Conservation (phyloP, 2,329 filamentous ascomycete genomes). For the Pseudonectria foliicola region DNA sequence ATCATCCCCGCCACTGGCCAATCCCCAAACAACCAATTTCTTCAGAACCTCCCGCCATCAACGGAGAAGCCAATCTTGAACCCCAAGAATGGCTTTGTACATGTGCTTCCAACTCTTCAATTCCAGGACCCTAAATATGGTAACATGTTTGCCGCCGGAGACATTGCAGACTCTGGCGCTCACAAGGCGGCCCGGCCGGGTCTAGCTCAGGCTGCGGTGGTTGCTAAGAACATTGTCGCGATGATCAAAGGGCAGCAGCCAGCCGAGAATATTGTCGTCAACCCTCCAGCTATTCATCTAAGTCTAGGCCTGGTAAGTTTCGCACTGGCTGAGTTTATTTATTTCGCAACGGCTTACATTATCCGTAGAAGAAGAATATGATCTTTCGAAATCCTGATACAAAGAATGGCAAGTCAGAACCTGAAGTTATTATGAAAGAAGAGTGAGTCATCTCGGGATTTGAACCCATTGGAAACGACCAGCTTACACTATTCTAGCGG, state of each 20-base stretch:
- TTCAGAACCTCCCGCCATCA: conserved; percentile 6
- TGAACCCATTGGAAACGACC: too few species aligned
- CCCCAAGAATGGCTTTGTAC: conserved; percentile 17
- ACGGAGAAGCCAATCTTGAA: conserved; percentile 9
- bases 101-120: conserved; percentile 13
- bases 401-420: conserved; percentile 12
- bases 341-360: too few species aligned
- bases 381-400: conserved; percentile 18
- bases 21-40: conserved; percentile 20
- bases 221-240: conserved; percentile 17
- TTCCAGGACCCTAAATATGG: conserved; percentile 17
- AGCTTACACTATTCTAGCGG: too few species aligned
- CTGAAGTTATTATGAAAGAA: conserved; percentile 13
- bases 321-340: accelerated
- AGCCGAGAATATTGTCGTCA: conserved; percentile 5
- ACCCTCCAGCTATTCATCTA: conserved; percentile 17
- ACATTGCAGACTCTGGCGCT: conserved; percentile 19
- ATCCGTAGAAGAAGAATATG: conserved; percentile 18
- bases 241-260: conserved; percentile 12
- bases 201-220: conserved; percentile 12
- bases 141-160: conserved; percentile 18
- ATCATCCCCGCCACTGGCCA: conserved; percentile 19
- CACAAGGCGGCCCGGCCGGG: conserved; percentile 19
- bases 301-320: conserved; percentile 16
- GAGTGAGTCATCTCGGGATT: conserved; percentile 17